Conservation (phyloP, 495 filamentous ascomycete genomes). For the Penicillium cinerascens region DNA sequence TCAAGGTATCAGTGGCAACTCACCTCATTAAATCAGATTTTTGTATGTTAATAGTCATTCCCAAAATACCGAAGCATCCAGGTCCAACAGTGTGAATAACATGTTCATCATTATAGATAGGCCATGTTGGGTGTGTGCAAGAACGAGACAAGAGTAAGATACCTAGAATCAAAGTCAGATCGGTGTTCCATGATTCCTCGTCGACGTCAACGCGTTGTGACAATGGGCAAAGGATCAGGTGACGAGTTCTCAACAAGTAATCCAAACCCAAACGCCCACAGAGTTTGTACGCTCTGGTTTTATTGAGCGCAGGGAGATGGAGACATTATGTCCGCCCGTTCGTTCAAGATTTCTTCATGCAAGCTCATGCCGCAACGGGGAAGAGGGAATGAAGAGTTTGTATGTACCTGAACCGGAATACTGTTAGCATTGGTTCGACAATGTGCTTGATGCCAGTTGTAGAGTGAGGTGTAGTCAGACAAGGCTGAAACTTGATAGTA, state of each 20-base stretch:
- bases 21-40: constrained; percentile 99
- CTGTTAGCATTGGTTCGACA: constrained; percentile 41
- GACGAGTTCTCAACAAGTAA: constrained; percentile 98
- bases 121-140: constrained; percentile 31
- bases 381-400: constrained; percentile 17
- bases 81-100: constrained; percentile 99
- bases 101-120: constrained; percentile 65
- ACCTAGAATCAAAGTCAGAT: constrained; percentile 31
- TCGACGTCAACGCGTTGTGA: constrained; percentile 8
- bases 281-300: constrained; percentile 85
- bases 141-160: constrained; percentile 16
- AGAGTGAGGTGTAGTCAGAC: constrained; percentile 63
- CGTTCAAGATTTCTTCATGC: constrained; percentile 92
- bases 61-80: constrained; percentile 50
- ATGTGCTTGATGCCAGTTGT: constrained; percentile 22
- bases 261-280: constrained; percentile 63
- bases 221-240: constrained; percentile 63
- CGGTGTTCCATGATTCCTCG: constrained; percentile 6
- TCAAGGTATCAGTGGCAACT: constrained; percentile 21
- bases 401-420: constrained; percentile 51
- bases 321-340: constrained; percentile 97
- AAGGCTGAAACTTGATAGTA: constrained; percentile 92
- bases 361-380: constrained; percentile 24
- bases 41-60: constrained; percentile 79
- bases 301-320: constrained; percentile 58